Conservation (phyloP, 257 asterid species). For the Solanum boliviense region DNA sequence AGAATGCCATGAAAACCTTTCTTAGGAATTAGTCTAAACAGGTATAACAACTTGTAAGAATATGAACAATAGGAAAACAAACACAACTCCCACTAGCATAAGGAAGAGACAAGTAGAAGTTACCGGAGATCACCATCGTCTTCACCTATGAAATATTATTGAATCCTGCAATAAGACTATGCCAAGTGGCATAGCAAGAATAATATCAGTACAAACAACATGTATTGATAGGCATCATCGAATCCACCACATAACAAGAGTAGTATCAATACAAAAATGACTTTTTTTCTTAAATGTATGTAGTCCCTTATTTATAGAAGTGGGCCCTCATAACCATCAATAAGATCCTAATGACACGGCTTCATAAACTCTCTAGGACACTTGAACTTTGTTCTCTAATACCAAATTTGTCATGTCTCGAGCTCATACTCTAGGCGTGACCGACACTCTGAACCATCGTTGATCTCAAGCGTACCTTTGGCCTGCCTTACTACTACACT, state of each 20-base stretch:
- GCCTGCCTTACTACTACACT: background rate
- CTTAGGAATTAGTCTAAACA: background rate
- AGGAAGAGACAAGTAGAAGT: background rate
- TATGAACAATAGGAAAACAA: background rate
- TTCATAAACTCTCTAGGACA: background rate
- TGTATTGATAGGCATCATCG: background rate
- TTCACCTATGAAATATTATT: no score
- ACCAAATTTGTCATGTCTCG: fast-evolving
- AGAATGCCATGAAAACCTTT: background rate
- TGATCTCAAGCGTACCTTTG: background rate
- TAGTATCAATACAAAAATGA: background rate
- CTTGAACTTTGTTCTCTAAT: no score
- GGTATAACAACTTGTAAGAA: no score
- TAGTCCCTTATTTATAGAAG: background rate
- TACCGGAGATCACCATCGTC: background rate
- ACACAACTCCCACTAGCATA: background rate
- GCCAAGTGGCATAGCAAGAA: background rate
- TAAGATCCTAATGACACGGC: no score
- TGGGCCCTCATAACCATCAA: background rate
- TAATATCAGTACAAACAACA: background rate
- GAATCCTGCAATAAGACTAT: fast-evolving
- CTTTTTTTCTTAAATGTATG: background rate
- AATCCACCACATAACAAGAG: background rate
- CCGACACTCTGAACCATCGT: background rate
- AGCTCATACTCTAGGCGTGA: background rate